phyloP scores from a whole-genome alignment of 345 rosid genomes.

The Erucastrum elatum region DNA sequence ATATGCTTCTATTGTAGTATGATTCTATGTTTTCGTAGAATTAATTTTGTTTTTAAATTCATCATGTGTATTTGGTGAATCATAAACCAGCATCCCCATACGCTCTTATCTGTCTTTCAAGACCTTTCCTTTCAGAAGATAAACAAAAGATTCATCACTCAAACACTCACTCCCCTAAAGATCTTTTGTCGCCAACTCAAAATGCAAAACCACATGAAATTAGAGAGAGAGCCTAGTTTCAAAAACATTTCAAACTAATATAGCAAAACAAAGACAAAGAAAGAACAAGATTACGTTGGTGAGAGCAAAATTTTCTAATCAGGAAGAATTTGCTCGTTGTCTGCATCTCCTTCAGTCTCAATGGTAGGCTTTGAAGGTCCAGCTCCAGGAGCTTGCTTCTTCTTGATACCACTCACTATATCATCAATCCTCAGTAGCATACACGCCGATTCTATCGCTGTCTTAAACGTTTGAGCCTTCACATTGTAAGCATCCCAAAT shows the following conservation, averaged over 20 bases:
- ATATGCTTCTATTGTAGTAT: too few relatives aligned
- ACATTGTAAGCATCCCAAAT: constrained; percentile 97
- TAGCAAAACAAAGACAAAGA: neutral
- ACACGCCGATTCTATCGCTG: constrained; percentile 92
- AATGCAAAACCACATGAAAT: constrained; percentile 14
- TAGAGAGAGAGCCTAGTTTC: constrained; percentile 12
- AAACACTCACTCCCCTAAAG: neutral
- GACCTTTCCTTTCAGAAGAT: neutral
- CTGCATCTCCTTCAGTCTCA: constrained; percentile 94
- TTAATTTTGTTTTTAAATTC: too few relatives aligned
- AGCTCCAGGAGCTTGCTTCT: constrained; percentile 81
- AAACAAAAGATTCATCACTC: constrained; percentile 7
- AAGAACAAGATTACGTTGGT: neutral
- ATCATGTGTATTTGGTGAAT: neutral
- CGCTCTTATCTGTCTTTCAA: neutral
- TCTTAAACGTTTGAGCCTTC: constrained; percentile 91
- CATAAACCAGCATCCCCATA: too few relatives aligned
- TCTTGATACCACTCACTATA: constrained; percentile 97
- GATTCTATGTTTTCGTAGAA: neutral
- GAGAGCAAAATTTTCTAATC: constrained; percentile 44
- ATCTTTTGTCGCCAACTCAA: neutral
- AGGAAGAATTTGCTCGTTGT: constrained; percentile 84
- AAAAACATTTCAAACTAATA: constrained; percentile 12
- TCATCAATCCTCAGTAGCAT: constrained; percentile 95
- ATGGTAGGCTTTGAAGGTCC: constrained; percentile 71